phyloP scores from a whole-genome alignment of 2,329 filamentous ascomycete species.

The Aspergillus ustus region DNA sequence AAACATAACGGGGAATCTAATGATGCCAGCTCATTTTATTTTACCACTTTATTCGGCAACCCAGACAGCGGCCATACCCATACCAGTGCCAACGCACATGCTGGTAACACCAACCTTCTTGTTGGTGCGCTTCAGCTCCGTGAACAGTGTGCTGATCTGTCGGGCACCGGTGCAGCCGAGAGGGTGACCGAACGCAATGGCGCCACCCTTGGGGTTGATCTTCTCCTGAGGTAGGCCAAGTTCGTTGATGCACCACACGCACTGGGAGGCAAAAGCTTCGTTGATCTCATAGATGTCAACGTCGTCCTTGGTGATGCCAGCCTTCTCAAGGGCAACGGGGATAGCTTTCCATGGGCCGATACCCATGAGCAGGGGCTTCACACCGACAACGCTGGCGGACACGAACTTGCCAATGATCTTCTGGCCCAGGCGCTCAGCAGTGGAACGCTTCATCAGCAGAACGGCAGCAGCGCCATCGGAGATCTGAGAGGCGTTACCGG shows the following conservation, averaged over 20 bases:
- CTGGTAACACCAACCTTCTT: constrained; percentile 88
- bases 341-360: constrained; percentile 95
- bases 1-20: constrained; percentile 23
- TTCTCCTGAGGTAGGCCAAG: constrained; percentile 81
- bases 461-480: constrained; percentile 95
- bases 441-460: constrained; percentile 91
- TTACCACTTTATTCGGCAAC: constrained; percentile 75
- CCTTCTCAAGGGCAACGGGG: constrained; percentile 85
- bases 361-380: constrained; percentile 93
- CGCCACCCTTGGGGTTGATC: constrained; percentile 96
- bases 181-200: constrained; percentile 94
- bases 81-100: constrained; percentile 96
- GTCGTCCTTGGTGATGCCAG: constrained; percentile 83
- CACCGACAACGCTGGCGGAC: constrained; percentile 80
- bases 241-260: constrained; percentile 89
- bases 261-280: constrained; percentile 96
- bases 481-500: constrained; percentile 93
- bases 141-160: constrained; percentile 89
- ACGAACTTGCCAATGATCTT: constrained; percentile 92
- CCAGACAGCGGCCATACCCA: constrained; percentile 98
- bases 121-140: constrained; percentile 82
- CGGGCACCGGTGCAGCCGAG: constrained; percentile 92
- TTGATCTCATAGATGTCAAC: constrained; percentile 99
- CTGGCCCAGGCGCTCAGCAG: constrained; percentile 85
- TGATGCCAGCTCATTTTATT: constrained; percentile 30